Base-by-base conservation (phyloP, 805 yeast genomes). In the Cyberlindnera nakhonratchasimensis region DNA sequence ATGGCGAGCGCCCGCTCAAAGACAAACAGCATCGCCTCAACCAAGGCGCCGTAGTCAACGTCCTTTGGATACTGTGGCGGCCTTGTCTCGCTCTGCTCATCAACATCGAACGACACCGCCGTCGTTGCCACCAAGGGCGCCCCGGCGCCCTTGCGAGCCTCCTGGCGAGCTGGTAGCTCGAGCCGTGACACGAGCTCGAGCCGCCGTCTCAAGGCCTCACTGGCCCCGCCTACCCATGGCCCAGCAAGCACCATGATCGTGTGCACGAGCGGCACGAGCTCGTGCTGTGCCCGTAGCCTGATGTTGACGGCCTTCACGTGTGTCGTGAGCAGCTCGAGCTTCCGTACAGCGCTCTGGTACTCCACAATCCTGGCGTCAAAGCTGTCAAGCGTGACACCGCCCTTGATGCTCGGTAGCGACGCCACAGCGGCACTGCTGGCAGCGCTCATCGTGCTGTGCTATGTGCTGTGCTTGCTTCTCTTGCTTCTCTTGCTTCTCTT, bases 321-420 rank as follows among this genome's bases (percentile, higher is more conserved):
- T 14, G 66, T 58, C 4, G 63, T 45, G 34, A 74, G 57, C 25
- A 61, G 59, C 28, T 64, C 64, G 20, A 80, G 53, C 53, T 79
- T 80, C 42, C 62, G 55, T 3, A 73, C 63, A 9, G 79, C 75
- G 51, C 77, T 77, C 42, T 71, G 72, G 58, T 74, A 82, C 56
- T 82, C 86, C 4, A 82, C 59, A 18, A 79, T 66, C 46, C 73
- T 72, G 12, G 79, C 76, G 49, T 81, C 88, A 36, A 71, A 63
- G 2, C 75, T 64, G 51, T 72, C 75, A 43, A 78, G 46, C 11
- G 59, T 47, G 11, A 64, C 55, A 2, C 66, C 58, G 16, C 64
- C 66, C 33, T 55, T 62, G 11, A 61, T 39, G 10, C 51, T 51
- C 10, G 67, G 64, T 9, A 62, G 49, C 0, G 71, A 57, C 0